These are phyloP conservation scores for Spiromastix sp. DNA, from an alignment of 2,329 filamentous ascomycete genomes.

Conservation along the genomic window DNA sequence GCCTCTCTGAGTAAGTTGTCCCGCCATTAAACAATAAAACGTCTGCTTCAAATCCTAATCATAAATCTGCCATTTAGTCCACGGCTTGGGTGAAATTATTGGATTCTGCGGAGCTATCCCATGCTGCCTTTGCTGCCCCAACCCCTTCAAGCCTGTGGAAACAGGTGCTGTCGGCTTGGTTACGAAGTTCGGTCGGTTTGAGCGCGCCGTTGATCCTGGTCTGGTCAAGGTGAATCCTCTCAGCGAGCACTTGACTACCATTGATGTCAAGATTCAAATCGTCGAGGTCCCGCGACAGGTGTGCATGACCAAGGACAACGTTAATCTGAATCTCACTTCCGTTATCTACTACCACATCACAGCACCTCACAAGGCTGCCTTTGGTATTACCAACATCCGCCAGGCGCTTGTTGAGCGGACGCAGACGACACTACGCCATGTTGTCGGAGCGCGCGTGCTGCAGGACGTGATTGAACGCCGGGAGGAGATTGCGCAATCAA, in stretches of 20 bases:
- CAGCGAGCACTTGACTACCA: constrained; percentile 76
- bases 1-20: constrained; percentile 62
- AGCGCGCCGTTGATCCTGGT: constrained; percentile 90
- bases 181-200: constrained; percentile 88
- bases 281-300: constrained; percentile 90
- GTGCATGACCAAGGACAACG: constrained; percentile 99
- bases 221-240: constrained; percentile 96
- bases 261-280: constrained; percentile 99
- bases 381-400: constrained; percentile 87
- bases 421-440: constrained; percentile 93
- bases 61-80: no score
- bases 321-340: constrained; percentile 82
- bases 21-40: background rate
- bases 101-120: constrained; percentile 79
- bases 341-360: constrained; percentile 99
- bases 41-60: constrained; percentile 2
- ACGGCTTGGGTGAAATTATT: constrained; percentile 60
- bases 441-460: constrained; percentile 86
- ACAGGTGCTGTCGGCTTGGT: constrained; percentile 94
- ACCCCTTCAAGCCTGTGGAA: constrained; percentile 84
- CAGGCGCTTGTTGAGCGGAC: constrained; percentile 97
- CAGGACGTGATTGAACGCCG: constrained; percentile 98
- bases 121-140: constrained; percentile 85
- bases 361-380: constrained; percentile 90
- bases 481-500: constrained; percentile 91